Conservation (phyloP, 179 eudicot genomes). For the Silene noctiflora region DNA sequence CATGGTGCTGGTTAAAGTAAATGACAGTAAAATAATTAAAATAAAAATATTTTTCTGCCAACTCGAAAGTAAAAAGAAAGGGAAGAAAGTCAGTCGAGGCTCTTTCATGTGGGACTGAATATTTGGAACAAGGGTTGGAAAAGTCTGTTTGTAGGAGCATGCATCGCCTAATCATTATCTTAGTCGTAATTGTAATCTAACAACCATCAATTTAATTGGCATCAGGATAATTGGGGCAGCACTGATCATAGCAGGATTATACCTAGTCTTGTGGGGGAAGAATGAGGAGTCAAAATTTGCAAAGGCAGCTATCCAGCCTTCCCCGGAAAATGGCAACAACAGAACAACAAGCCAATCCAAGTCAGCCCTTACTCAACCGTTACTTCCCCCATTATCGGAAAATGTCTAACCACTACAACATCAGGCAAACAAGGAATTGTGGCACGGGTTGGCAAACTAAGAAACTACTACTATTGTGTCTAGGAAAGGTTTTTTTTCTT, state of each 20-base stretch:
- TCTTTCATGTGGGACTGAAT: slow-evolving; percentile 4
- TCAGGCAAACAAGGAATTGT: slow-evolving; percentile 8
- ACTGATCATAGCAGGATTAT: slow-evolving; percentile 46
- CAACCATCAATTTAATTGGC: background rate
- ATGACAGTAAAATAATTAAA: background rate
- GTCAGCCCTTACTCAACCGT: slow-evolving; percentile 72
- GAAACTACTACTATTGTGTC: slow-evolving; percentile 35
- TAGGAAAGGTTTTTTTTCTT: slow-evolving; percentile 22
- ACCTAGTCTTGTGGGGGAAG: slow-evolving; percentile 56
- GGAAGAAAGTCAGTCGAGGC: slow-evolving; percentile 3
- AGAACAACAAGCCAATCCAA: slow-evolving; percentile 45
- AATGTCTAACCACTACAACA: slow-evolving; percentile 41
- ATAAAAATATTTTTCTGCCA: background rate
- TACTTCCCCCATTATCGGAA: slow-evolving; percentile 65
- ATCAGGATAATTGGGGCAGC: slow-evolving; percentile 49
- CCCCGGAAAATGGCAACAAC: slow-evolving; percentile 57
- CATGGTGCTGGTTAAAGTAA: slow-evolving; percentile 5
- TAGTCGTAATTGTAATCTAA: slow-evolving; percentile 16
- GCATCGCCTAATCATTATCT: slow-evolving; percentile 4
- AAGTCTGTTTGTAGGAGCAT: background rate
- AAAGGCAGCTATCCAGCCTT: slow-evolving; percentile 45
- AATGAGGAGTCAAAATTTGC: slow-evolving; percentile 42
- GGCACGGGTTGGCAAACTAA: slow-evolving; percentile 25
- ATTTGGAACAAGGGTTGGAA: no score
- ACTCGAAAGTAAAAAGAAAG: background rate